Evolutionary conservation across 345 rosid species (phyloP).

Genomic region (Litchi chinensis): DNA sequence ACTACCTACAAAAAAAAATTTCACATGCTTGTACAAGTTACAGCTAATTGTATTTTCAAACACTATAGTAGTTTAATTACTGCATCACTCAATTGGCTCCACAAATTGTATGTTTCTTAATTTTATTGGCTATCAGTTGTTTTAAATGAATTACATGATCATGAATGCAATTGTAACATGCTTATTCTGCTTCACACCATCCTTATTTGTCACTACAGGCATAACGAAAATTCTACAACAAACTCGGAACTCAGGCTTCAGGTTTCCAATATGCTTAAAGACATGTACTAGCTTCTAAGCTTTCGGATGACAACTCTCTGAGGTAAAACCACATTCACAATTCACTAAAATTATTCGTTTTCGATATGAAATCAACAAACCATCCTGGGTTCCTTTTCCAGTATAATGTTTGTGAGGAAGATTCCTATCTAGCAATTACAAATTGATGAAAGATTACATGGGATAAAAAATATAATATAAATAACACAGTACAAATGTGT

Average conservation of each 20-base stretch:
- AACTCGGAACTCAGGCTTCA: slow-evolving; percentile 36
- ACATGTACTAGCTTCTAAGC: slow-evolving; percentile 31
- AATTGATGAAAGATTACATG: background rate
- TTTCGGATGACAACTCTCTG: slow-evolving; percentile 50
- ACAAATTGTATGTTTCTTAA: background rate
- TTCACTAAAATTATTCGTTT: too few relatives aligned
- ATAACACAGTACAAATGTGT: background rate
- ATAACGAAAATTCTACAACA: slow-evolving; percentile 31
- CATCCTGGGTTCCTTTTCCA: too few relatives aligned
- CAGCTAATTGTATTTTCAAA: slow-evolving; percentile 35
- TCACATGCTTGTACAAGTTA: slow-evolving; percentile 49
- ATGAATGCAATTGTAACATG: background rate
- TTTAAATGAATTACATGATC: background rate
- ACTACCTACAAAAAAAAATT: slow-evolving; percentile 40
- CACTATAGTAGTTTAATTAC: background rate
- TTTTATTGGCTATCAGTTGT: background rate
- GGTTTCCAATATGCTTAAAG: slow-evolving; percentile 36
- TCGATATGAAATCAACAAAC: too few relatives aligned
- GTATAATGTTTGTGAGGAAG: too few relatives aligned
- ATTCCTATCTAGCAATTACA: background rate
- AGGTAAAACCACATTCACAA: slow-evolving; percentile 30
- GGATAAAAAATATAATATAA: background rate
- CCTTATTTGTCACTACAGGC: slow-evolving; percentile 27
- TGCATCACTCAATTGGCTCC: background rate
- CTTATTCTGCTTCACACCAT: slow-evolving; percentile 6